Evolutionary conservation across 495 filamentous ascomycete genomes (phyloP), one percentile per base, ranked within the genome.

Genomic region (Aspergillus homomorphus): DNA sequence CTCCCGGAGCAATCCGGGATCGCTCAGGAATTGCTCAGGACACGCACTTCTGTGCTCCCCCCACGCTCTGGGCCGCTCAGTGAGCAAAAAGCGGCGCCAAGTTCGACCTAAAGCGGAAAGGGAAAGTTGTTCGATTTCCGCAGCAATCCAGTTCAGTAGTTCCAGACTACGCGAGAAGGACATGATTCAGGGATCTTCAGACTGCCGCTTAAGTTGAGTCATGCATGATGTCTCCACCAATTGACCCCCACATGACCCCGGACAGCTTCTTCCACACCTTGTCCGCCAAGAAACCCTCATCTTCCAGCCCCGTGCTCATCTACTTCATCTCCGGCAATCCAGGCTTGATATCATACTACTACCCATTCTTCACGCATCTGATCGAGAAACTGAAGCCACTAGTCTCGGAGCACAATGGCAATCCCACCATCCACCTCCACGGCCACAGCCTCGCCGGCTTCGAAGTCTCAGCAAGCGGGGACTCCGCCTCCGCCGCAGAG

Each of bases 251-350:
- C 57, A 63, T 77, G 33, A 64, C 70, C 1, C 48, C 62, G 24
- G 64, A 75, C 53, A 68, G 60, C 51, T 77, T 77, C 59, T 67
- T 69, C 59, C 60, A 63, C 56, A 20, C 64, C 42, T 59, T 65
- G 43, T 51, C 45, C 2, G 30, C 18, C 42, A 22, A 30, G 10
- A 8, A 18, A 30, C 1, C 59, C 21, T 43, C 56, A 3, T 56
- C 61, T 8, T 8, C 26, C 15, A 18, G 56, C 0, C 61, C 68
- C 4, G 64, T 67, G 15, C 71, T 68, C 53, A 74, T 87, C 42
- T 86, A 81, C 75, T 90, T 95, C 69, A 84, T 96, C 43, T 79
- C 91, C 24, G 93, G 93, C 16, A 96, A 96, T 60, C 93, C 93
- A 10, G 93, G 93, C 0, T 74, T 96, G 33, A 85, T 96, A 46